Evolutionary conservation across 2,329 filamentous ascomycete species (phyloP), one percentile per base, ranked within the genome.

Genomic region (Macroventuria anomochaeta): DNA sequence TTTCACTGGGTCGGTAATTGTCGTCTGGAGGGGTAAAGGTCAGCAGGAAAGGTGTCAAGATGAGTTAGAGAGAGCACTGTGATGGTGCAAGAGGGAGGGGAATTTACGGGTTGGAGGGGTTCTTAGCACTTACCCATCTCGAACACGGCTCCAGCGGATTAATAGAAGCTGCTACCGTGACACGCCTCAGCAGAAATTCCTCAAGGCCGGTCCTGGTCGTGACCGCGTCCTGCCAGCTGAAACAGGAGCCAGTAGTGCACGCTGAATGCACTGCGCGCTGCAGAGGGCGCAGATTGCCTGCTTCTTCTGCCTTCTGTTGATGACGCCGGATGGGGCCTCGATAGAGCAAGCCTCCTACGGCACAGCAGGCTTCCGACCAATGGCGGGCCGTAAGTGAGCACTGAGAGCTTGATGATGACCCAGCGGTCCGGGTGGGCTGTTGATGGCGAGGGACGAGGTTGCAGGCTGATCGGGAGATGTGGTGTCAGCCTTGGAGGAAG

Each of bases 251-350:
- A 63, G 62, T 62, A 61, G 61, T 64, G 64, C 62, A 64, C 63
- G 63, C 60, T 60, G 57, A 53, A 51, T 55, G 64, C 61, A 63
- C 53, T 34, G 39, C 49, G 52, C 53, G 62, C 64, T 70, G 68
- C 68, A 71, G 67, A 62, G 48, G 61, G 59, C 46, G 56, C 55
- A 59, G 58, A 66, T 68, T 70, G 68, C 69, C 48, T 57, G 42
- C 55, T 68, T 65, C 56, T 63, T 63, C 62, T 68, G 65, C 68
- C 68, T 70, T 68, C 59, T 58, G 56, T 60, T 61, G 62, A 68
- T 67, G 69, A 67, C 65, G 67, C 63, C 62, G 61, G 57, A 62
- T 64, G 58, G 58, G 60, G 51, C 62, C 63, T 65, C 53, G 62
- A 69, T 50, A 54, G 59, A 68, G 57, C 56, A 65, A 61, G 68